phyloP scores from a whole-genome alignment of 108 stramenopile genomes.

The Fragilaria crotonensis region DNA sequence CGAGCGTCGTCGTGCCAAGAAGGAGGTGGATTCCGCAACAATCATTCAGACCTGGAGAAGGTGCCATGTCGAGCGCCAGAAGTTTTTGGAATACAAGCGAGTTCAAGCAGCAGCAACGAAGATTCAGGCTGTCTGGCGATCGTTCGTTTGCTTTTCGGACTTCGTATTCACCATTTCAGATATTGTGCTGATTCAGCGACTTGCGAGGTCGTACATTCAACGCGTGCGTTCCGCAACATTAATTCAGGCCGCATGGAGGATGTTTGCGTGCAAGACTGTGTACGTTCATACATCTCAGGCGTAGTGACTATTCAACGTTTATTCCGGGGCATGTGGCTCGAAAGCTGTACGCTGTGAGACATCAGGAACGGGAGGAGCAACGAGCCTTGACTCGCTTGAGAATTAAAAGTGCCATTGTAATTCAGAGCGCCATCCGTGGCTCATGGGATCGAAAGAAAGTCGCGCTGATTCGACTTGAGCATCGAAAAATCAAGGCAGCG shows the following conservation, averaged over 20 bases:
- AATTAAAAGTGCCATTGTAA: not conserved
- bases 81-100: not conserved
- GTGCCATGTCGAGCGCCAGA: not conserved
- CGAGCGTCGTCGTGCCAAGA: not conserved
- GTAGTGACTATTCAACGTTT: conserved; percentile 3
- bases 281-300: no score
- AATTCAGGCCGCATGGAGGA: conserved; percentile 60
- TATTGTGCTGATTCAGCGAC: conserved; percentile 51
- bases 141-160: conserved; percentile 46
- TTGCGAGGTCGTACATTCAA: conserved; percentile 9
- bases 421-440: conserved; percentile 1
- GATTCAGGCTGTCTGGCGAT: conserved; percentile 63
- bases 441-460: not conserved
- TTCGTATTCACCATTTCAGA: conserved; percentile 56
- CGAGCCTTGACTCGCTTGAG: not conserved
- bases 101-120: conserved; percentile 24
- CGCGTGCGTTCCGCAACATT: conserved; percentile 20
- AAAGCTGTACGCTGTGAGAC: not conserved
- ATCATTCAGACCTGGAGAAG: conserved; percentile 34
- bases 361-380: no score
- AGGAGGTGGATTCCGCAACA: conserved; percentile 35
- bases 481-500: not conserved
- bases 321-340: not conserved
- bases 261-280: no score
- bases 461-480: not conserved